Evolutionary conservation across 2,329 filamentous ascomycete species (phyloP).

Genomic region (Plectosphaerella sp.): DNA sequence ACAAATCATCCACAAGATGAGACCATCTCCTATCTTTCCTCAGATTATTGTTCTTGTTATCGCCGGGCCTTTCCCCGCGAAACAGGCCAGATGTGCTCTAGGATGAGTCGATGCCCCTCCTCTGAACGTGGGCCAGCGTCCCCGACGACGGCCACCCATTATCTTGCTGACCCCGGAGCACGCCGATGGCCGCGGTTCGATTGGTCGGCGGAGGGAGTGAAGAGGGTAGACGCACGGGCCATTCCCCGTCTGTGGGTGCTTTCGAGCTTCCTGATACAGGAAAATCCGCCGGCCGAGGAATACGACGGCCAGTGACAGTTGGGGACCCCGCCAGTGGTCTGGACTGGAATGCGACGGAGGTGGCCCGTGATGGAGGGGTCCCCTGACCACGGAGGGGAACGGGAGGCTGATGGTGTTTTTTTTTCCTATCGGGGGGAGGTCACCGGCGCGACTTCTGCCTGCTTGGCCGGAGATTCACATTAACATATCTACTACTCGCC

Average conservation of each 20-base stretch:
- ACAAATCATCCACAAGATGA: no score
- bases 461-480: no score
- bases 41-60: no score
- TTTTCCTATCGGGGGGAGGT: neutral
- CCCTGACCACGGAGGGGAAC: neutral
- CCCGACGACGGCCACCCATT: neutral
- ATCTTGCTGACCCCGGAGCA: neutral
- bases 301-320: no score
- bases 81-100: neutral
- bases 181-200: neutral
- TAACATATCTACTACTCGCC: no score
- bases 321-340: no score
- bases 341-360: no score
- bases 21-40: no score
- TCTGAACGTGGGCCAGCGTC: neutral
- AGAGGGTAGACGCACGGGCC: neutral
- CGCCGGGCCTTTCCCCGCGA: neutral
- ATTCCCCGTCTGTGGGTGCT: neutral
- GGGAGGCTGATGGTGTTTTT: neutral
- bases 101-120: neutral
- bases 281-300: neutral
- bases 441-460: no score
- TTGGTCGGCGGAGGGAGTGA: neutral
- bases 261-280: slow-evolving; percentile 2
- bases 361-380: neutral